A percentile compares a stretch with the other conserved stretches of the same genome.
phyloP scores from a whole-genome alignment of 148 eudicot genomes.

The Nepenthes mirabilis region DNA sequence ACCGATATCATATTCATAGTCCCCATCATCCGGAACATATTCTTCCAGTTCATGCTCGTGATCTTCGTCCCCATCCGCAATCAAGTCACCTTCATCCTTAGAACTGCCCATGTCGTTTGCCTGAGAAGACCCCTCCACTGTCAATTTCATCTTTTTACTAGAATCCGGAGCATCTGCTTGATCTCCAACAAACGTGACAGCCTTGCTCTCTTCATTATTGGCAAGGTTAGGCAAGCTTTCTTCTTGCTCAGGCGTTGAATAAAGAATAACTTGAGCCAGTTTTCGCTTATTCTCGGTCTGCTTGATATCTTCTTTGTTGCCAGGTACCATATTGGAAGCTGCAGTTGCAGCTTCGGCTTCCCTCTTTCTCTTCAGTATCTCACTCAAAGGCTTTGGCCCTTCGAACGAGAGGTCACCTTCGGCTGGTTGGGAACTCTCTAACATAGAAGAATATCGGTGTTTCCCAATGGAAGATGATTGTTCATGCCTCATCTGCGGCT shows the following conservation, averaged over 20 bases:
- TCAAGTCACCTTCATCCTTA: slow-evolving; percentile 25
- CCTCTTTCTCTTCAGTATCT: slow-evolving; percentile 82
- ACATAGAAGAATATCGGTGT: slow-evolving; percentile 21
- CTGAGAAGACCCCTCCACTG: slow-evolving; percentile 4
- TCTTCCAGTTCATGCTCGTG: slow-evolving; percentile 16
- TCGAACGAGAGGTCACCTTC: slow-evolving; percentile 51
- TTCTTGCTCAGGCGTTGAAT: no score
- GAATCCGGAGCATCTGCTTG: no score
- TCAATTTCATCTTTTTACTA: not conserved
- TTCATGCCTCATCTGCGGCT: slow-evolving; percentile 12
- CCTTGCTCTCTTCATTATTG: no score
- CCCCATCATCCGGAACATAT: slow-evolving; percentile 43
- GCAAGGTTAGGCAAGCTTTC: no score
- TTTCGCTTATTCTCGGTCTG: no score
- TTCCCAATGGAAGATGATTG: slow-evolving; percentile 35
- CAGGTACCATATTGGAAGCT: no score
- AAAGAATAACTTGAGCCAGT: no score
- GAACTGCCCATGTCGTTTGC: slow-evolving; percentile 10
- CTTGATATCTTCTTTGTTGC: no score
- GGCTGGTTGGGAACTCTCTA: slow-evolving; percentile 21
- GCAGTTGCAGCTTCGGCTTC: slow-evolving; percentile 9
- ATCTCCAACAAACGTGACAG: no score
- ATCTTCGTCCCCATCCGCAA: slow-evolving; percentile 19
- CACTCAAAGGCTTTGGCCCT: slow-evolving; percentile 85
- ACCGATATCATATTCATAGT: slow-evolving; percentile 51